These are phyloP conservation scores for Backusella circina DNA, from an alignment of 192 early-diverging fungal species.

Conservation along the genomic window DNA sequence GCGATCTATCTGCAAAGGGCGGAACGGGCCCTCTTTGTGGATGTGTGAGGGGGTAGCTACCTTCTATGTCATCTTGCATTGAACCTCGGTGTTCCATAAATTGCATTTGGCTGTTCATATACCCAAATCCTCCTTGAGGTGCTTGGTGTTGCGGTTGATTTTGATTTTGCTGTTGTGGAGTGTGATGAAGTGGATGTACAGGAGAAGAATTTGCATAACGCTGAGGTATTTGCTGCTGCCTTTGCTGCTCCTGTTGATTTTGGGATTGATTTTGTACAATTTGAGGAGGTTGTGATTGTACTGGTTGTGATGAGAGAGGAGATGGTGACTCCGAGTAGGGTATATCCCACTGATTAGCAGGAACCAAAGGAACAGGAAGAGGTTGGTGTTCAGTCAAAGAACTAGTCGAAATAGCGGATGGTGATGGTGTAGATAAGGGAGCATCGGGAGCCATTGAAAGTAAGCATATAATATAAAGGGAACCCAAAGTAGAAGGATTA, in stretches of 20 bases:
- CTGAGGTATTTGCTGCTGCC: background rate
- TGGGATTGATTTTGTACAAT: background rate
- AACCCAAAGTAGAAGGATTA: slow-evolving; percentile 35
- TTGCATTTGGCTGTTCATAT: background rate
- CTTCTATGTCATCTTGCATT: background rate
- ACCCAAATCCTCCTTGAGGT: background rate
- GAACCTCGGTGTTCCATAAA: background rate
- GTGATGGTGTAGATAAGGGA: background rate
- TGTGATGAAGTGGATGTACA: background rate
- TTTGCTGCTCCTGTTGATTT: background rate
- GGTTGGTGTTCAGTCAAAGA: background rate
- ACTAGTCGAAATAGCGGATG: background rate
- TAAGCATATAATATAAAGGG: slow-evolving; percentile 41
- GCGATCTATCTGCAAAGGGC: background rate
- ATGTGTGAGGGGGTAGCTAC: background rate
- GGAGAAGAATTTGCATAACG: background rate
- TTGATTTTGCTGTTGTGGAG: background rate
- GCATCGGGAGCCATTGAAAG: background rate
- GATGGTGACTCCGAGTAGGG: background rate
- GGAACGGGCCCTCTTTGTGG: background rate
- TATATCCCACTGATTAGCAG: background rate
- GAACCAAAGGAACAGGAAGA: background rate
- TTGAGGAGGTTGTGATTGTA: background rate
- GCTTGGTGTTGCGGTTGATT: background rate
- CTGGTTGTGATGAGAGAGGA: background rate